Evolutionary conservation across 257 asterid genomes (phyloP), one percentile per base, ranked within the genome.

Genomic region (Penstemon davidsonii): DNA sequence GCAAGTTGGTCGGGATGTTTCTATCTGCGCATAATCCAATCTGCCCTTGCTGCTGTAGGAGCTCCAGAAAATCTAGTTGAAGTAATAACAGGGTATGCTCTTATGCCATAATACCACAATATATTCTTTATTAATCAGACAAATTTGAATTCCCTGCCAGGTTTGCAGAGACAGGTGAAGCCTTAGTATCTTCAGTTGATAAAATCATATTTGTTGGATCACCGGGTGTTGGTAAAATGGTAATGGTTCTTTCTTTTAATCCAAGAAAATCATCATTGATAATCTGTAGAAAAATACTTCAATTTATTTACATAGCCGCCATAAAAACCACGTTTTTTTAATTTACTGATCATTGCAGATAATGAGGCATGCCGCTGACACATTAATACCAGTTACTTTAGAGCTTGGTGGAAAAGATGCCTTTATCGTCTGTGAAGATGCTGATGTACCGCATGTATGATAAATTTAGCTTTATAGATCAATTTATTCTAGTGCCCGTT

Each of bases 1-100:
- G 97, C 99, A 46, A 94, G 99, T 85, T 94, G 99, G 97, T 94
- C 99, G 10, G 97, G 97, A 71, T 94, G 97, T 82, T 94, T 94
- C 74, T 94, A 94, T 81, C 56, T 91, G 80, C 88, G 88, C 67
- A 94, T 94, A 73, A 94, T 94, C 67, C 99, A 88, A 73, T 87
- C 93, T 18, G 99, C 99, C 58, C 96, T 94, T 73, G 82, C 89
- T 70, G 96, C 97, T 75, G 95, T 94, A 1, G 97, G 99, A 80
- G 99, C 99, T 82, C 99, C 99, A 75, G 99, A 94, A 80, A 94
- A 91, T 81, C 84, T 91, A 40, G 97, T 94, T 59, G 99, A 94
- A 79, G 96, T 94, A 66, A 94, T 91, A 78, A 94, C 99, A 8
- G 99, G 99, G 97, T 94, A 85, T 70, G 87, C 69, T 55, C 67